Conservation (phyloP, 768 basidiomycete species). For the Calocybe cyanea region DNA sequence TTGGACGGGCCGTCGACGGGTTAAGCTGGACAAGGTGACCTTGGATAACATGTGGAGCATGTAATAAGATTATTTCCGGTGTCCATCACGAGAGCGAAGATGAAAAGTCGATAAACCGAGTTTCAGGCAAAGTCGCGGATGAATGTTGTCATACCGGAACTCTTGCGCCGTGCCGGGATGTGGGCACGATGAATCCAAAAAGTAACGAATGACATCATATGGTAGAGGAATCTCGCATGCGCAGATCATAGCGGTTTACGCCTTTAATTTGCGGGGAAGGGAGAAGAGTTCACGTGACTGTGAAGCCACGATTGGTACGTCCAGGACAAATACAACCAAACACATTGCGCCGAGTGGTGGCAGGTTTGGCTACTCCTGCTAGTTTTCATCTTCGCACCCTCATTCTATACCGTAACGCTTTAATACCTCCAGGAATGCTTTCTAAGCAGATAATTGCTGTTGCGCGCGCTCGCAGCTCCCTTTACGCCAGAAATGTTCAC, state of each 20-base stretch:
- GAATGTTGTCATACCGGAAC: no score
- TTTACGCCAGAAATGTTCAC: slow-evolving; percentile 32
- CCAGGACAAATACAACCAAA: slow-evolving; percentile 15
- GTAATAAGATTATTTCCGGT: slow-evolving; percentile 2
- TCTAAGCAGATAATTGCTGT: slow-evolving; percentile 66
- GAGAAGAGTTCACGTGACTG: no score
- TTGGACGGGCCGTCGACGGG: slow-evolving; percentile 7
- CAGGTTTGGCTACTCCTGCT: slow-evolving; percentile 1
- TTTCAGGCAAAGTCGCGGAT: slow-evolving; percentile 15
- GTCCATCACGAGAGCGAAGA: slow-evolving; percentile 6
- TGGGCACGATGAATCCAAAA: no score
- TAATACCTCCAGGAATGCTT: slow-evolving; percentile 42
- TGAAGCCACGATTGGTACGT: no score
- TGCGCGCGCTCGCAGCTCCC: slow-evolving; percentile 55
- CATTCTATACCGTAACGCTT: slow-evolving; percentile 5
- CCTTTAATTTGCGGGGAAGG: no score
- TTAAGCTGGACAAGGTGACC: slow-evolving; percentile 3
- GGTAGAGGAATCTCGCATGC: no score
- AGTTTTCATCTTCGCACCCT: neutral
- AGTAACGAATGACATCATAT: no score
- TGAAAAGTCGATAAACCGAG: slow-evolving; percentile 8
- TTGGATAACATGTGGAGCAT: neutral
- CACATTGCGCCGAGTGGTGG: slow-evolving; percentile 16
- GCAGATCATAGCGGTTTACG: no score
- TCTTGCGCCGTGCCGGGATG: no score